Percentiles rank a stretch among this genome's conserved stretches.
Conservation (phyloP, 2,329 filamentous ascomycete genomes). For the Claviceps digitariae region DNA sequence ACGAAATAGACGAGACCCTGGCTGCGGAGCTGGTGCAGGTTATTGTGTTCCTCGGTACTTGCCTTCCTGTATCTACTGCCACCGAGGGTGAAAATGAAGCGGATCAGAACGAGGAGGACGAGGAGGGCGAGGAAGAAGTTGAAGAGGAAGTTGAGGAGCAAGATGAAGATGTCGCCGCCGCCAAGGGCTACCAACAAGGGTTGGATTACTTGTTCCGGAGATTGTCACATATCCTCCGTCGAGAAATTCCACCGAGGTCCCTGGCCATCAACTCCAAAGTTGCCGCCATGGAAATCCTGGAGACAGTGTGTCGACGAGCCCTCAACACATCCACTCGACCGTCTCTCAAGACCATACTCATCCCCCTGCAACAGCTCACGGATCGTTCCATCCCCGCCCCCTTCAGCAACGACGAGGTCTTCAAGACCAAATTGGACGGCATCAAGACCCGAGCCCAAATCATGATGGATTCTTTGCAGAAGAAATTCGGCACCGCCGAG, state of each 20-base stretch:
- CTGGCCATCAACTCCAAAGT: conserved; percentile 59
- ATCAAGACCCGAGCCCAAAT: conserved; percentile 62
- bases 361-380: conserved; percentile 66
- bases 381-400: conserved; percentile 63
- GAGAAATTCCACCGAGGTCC: conserved; percentile 53
- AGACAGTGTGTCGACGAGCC: conserved; percentile 52
- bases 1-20: conserved; percentile 56
- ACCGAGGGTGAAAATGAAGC: conserved; percentile 26
- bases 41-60: conserved; percentile 63
- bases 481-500: conserved; percentile 65
- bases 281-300: conserved; percentile 60
- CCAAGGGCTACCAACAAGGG: conserved; percentile 18
- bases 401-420: conserved; percentile 55
- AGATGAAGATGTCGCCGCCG: conserved; percentile 20
- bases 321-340: conserved; percentile 42
- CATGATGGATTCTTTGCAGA: conserved; percentile 69
- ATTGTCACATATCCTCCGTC: conserved; percentile 64
- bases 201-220: conserved; percentile 68
- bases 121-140: neutral
- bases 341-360: conserved; percentile 46
- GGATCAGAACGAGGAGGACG: conserved; percentile 22
- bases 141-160: conserved; percentile 30
- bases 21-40: conserved; percentile 69
- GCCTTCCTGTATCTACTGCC: conserved; percentile 28
- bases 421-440: conserved; percentile 54